Percentiles rank a stretch among this genome's conserved stretches.
phyloP scores from a whole-genome alignment of 2,329 filamentous ascomycete species.

The Neofusicoccum cordaticola region DNA sequence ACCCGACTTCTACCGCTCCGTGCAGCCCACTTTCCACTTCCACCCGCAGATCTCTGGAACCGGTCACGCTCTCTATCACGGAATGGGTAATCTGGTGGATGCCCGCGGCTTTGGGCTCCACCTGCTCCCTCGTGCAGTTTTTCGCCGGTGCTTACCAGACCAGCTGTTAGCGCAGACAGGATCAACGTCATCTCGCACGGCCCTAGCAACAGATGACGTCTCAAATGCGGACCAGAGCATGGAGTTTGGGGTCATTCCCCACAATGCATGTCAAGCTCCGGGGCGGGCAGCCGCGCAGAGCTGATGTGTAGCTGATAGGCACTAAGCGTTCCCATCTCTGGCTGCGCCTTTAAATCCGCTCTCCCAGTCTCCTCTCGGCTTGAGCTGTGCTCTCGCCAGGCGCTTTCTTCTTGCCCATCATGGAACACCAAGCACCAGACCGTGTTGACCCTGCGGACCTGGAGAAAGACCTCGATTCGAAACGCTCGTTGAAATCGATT shows the following conservation, averaged over 20 bases:
- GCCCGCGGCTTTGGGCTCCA: background rate
- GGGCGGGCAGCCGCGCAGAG: background rate
- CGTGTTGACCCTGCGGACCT: background rate
- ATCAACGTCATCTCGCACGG: constrained; percentile 4
- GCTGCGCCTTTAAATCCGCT: background rate
- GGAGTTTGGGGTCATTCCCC: background rate
- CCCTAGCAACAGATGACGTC: background rate
- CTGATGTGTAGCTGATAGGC: background rate
- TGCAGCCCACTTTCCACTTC: background rate
- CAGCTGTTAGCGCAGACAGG: background rate
- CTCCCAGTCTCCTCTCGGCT: background rate
- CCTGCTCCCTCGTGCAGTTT: background rate
- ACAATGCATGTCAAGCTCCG: constrained; percentile 1
- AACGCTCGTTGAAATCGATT: background rate
- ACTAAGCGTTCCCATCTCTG: background rate
- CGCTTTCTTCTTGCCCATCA: background rate
- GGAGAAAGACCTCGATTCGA: constrained; percentile 15
- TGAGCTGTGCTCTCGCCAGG: background rate
- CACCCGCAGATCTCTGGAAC: background rate
- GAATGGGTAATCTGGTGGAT: background rate
- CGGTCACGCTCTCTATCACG: background rate
- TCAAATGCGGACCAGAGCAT: background rate
- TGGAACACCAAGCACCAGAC: background rate
- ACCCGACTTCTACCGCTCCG: too few relatives aligned
- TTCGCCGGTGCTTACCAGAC: background rate